These are phyloP conservation scores for Ustilago shanxiensis DNA, from an alignment of 1,284 basidiomycete species.

Conservation along the genomic window DNA sequence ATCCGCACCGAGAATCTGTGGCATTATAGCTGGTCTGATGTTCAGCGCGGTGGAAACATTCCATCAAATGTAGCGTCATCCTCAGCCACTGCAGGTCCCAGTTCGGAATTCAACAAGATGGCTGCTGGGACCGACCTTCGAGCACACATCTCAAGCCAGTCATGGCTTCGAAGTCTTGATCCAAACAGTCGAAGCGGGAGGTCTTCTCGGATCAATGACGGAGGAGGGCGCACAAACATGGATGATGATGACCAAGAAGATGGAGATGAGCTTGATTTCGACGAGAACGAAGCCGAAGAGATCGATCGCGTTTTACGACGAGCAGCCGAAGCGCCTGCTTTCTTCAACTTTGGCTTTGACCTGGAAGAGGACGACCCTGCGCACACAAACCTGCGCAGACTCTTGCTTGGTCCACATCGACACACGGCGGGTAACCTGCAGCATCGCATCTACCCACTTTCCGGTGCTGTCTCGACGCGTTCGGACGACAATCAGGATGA, in stretches of 20 bases:
- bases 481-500: constrained; percentile 6
- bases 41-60: not conserved
- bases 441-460: constrained; percentile 6
- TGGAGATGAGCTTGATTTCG: not conserved
- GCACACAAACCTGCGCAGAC: constrained; percentile 4
- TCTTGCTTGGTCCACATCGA: constrained; percentile 16
- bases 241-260: constrained; percentile 7
- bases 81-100: not conserved
- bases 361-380: constrained; percentile 28
- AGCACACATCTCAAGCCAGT: constrained; percentile 35
- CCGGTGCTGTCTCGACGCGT: constrained; percentile 9
- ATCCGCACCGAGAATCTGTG: constrained; percentile 45
- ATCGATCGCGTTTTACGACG: constrained; percentile 25
- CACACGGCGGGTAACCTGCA: constrained; percentile 2
- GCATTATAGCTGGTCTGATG: constrained; percentile 45
- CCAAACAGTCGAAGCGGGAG: not conserved
- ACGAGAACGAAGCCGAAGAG: constrained; percentile 29
- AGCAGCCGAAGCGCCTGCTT: constrained; percentile 20
- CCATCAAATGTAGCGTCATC: not conserved
- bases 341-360: constrained; percentile 39
- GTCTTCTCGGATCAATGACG: not conserved
- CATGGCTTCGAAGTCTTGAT: constrained; percentile 38
- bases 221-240: not conserved
- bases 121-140: not conserved
- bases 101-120: not conserved